Conservation (phyloP, 495 filamentous ascomycete genomes). For the Apodospora peruviana region DNA sequence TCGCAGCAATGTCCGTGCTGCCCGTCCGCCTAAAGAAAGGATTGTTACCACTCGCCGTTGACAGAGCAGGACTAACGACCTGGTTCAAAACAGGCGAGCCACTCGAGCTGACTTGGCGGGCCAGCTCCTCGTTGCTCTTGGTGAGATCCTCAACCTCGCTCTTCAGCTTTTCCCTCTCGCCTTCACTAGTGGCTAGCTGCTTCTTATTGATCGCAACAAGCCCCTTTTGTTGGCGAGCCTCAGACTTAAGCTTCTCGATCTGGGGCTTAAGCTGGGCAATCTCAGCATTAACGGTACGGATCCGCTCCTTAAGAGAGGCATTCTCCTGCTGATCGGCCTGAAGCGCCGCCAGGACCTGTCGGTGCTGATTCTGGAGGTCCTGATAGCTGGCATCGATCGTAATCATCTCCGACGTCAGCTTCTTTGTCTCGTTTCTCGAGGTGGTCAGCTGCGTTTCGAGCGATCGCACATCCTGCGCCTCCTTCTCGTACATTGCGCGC, state of each 20-base stretch:
- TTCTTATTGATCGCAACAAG: slow-evolving; percentile 97
- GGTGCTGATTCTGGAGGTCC: slow-evolving; percentile 80
- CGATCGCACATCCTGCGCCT: slow-evolving; percentile 76
- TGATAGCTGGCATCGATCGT: slow-evolving; percentile 75
- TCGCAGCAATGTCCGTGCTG: slow-evolving; percentile 58
- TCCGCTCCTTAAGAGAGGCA: slow-evolving; percentile 75
- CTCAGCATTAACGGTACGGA: slow-evolving; percentile 73
- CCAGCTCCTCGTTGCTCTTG: slow-evolving; percentile 54
- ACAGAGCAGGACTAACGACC: slow-evolving; percentile 61
- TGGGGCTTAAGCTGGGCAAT: slow-evolving; percentile 77
- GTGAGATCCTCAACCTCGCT: slow-evolving; percentile 65
- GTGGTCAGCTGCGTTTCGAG: slow-evolving; percentile 75
- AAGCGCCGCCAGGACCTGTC: slow-evolving; percentile 64
- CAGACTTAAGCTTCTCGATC: slow-evolving; percentile 82
- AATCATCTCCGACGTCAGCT: slow-evolving; percentile 73
- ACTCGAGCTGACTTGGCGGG: slow-evolving; percentile 37
- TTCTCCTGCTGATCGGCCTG: slow-evolving; percentile 89
- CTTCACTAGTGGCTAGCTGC: slow-evolving; percentile 83
- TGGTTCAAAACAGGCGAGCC: slow-evolving; percentile 32
- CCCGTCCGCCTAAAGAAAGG: slow-evolving; percentile 81
- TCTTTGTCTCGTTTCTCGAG: slow-evolving; percentile 74
- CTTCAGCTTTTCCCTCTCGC: slow-evolving; percentile 79
- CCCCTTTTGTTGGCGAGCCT: slow-evolving; percentile 90
- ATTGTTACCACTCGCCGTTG: slow-evolving; percentile 74
- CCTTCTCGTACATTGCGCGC: slow-evolving; percentile 83